These are phyloP conservation scores for Melaleuca alternifolia DNA, from an alignment of 345 rosid species.

Conservation along the genomic window DNA sequence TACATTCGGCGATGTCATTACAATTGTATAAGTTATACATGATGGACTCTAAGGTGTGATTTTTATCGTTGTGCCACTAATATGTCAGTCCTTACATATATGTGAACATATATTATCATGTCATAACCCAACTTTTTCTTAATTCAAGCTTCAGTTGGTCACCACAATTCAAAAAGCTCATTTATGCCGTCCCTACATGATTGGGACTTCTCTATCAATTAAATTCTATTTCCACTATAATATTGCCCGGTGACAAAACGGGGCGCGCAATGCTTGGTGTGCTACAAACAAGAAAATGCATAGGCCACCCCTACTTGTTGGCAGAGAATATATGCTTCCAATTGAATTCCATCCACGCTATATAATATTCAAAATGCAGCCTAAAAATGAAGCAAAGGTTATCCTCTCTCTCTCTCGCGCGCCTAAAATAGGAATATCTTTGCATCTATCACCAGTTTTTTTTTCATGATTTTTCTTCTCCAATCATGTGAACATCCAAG, in stretches of 20 bases:
- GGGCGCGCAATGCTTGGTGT: neutral
- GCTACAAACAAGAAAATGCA: neutral
- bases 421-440: no score
- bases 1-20: neutral
- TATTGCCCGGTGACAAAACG: neutral
- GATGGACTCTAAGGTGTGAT: neutral
- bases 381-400: neutral
- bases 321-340: neutral
- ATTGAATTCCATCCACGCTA: neutral
- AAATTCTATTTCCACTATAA: neutral
- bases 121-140: neutral
- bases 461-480: no score
- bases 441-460: no score
- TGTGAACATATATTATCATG: neutral
- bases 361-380: neutral
- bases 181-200: neutral
- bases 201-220: neutral
- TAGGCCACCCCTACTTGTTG: neutral
- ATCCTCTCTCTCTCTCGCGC: neutral
- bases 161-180: neutral
- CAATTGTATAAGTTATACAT: neutral
- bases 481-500: no score
- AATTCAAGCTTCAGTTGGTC: neutral
- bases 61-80: neutral
- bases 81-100: neutral